phyloP scores from a whole-genome alignment of 2,329 filamentous ascomycete genomes.

The Pseudocercospora cruenta region DNA sequence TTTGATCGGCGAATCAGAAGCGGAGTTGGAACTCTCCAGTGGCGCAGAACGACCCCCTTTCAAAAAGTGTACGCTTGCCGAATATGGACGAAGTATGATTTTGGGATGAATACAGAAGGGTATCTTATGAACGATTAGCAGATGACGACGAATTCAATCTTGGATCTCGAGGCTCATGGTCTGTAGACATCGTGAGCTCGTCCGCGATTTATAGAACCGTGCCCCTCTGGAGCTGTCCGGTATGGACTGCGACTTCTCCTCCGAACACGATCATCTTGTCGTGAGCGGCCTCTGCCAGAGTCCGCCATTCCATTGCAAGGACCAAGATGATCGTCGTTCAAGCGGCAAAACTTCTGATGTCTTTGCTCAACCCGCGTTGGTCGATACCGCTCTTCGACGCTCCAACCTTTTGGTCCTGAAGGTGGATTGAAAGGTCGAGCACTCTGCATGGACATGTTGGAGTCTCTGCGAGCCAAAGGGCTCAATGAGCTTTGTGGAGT shows the following conservation, averaged over 20 bases:
- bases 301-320: background rate
- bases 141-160: background rate
- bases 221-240: background rate
- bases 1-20: conserved; percentile 5
- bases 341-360: background rate
- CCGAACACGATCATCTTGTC: background rate
- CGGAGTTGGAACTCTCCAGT: background rate
- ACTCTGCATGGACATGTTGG: background rate
- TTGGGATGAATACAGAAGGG: background rate
- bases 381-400: background rate
- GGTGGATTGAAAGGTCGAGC: background rate
- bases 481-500: background rate
- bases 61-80: background rate
- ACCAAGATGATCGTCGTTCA: background rate
- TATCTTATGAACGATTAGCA: background rate
- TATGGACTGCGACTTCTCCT: background rate
- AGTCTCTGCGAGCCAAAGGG: background rate
- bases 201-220: background rate
- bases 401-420: background rate
- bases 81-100: background rate
- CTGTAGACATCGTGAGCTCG: background rate
- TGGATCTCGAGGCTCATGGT: background rate
- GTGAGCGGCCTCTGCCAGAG: background rate
- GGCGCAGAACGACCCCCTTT: background rate
- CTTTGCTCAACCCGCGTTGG: background rate